phyloP scores from a whole-genome alignment of 192 early-diverging fungal genomes.

The Linnemannia hyalina region DNA sequence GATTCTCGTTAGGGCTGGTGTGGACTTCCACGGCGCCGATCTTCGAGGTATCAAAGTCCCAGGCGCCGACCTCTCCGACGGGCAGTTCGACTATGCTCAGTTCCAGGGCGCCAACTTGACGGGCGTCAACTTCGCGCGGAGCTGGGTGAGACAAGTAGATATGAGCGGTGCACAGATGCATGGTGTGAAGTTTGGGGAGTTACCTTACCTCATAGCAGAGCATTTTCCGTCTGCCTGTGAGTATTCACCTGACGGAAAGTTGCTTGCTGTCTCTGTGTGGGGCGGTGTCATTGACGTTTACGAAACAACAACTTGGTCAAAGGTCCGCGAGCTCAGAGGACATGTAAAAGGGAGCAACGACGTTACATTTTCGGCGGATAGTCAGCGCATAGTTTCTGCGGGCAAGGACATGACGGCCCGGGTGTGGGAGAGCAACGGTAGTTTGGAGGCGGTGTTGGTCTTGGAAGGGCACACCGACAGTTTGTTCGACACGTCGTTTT shows the following conservation, averaged over 20 bases:
- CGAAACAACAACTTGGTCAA: not conserved
- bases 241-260: not conserved
- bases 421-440: not conserved
- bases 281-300: not conserved
- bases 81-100: constrained; percentile 14
- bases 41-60: not conserved
- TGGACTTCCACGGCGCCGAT: not conserved
- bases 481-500: not conserved
- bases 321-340: not conserved
- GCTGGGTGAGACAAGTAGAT: not conserved
- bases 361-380: not conserved
- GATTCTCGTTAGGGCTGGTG: constrained; percentile 1
- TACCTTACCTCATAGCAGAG: not conserved
- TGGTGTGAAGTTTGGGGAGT: not conserved
- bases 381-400: not conserved
- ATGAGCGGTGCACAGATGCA: not conserved
- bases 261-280: not conserved
- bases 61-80: not conserved
- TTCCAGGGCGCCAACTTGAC: constrained; percentile 4
- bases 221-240: not conserved
- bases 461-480: not conserved
- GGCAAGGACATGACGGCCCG: not conserved
- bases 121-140: not conserved
- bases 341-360: not conserved
- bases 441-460: not conserved